phyloP scores from a whole-genome alignment of 495 filamentous ascomycete genomes.

The Lasiosphaeria hispida region DNA sequence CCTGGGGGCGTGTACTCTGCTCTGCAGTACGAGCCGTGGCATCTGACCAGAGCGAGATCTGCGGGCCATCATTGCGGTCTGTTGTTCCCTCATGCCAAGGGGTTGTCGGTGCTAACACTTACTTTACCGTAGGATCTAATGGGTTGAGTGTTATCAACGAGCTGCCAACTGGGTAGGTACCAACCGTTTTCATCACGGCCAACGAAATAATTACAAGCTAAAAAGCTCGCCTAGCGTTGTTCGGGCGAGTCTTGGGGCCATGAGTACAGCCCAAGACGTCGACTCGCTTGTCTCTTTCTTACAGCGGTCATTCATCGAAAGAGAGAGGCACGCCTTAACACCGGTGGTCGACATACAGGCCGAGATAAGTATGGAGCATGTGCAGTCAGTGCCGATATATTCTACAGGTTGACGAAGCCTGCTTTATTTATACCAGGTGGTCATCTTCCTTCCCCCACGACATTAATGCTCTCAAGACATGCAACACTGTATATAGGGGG shows the following conservation, averaged over 20 bases:
- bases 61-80: slow-evolving; percentile 61
- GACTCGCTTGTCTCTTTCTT: slow-evolving; percentile 58
- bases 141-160: slow-evolving; percentile 33
- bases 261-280: slow-evolving; percentile 64
- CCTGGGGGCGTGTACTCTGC: slow-evolving; percentile 46
- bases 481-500: too few species aligned
- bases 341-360: too few species aligned
- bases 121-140: not conserved
- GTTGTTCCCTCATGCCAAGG: not conserved
- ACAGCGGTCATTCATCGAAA: slow-evolving; percentile 48
- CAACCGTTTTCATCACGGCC: not conserved
- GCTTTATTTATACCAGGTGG: too few species aligned
- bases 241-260: slow-evolving; percentile 67
- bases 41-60: slow-evolving; percentile 59
- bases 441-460: too few species aligned
- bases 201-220: slow-evolving; percentile 5
- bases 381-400: too few species aligned
- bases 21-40: slow-evolving; percentile 52
- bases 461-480: too few species aligned
- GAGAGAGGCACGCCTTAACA: too few species aligned
- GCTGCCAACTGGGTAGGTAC: slow-evolving; percentile 30
- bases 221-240: slow-evolving; percentile 47
- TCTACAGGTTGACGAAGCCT: too few species aligned
- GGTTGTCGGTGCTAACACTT: not conserved
- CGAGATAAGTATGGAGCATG: too few species aligned